These are phyloP conservation scores for Hygrophorus russula DNA, from an alignment of 768 basidiomycete genomes.

Conservation along the genomic window DNA sequence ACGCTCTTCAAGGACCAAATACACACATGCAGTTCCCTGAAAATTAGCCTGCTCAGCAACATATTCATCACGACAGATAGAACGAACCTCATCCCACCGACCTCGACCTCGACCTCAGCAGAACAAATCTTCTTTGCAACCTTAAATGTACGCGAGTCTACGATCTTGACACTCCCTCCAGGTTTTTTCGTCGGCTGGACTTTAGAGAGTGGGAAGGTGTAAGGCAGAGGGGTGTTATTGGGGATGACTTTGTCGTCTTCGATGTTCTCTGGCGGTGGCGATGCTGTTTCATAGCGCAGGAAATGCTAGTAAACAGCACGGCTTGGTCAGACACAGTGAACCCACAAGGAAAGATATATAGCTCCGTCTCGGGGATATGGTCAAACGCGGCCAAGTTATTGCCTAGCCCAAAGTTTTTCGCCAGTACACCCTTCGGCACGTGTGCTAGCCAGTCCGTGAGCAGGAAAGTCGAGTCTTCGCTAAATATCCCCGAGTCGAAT, in stretches of 20 bases:
- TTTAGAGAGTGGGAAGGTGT: constrained; percentile 42
- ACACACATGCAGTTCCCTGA: constrained; percentile 15
- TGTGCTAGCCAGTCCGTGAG: constrained; percentile 63
- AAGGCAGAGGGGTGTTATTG: constrained; percentile 40
- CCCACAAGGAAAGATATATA: constrained; percentile 39
- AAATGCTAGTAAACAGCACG: neutral
- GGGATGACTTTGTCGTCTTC: constrained; percentile 34
- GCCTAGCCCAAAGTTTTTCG: constrained; percentile 43
- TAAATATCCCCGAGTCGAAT: constrained; percentile 32
- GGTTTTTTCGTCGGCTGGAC: constrained; percentile 27
- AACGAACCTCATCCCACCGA: constrained; percentile 45
- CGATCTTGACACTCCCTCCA: constrained; percentile 50
- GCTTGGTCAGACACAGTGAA: neutral
- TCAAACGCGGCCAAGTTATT: constrained; percentile 33
- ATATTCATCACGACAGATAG: neutral
- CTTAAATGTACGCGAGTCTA: constrained; percentile 44
- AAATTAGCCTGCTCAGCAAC: constrained; percentile 40
- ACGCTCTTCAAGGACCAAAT: neutral
- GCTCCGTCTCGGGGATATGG: constrained; percentile 38
- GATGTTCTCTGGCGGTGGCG: constrained; percentile 30
- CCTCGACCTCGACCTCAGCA: constrained; percentile 47
- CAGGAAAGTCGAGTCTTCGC: constrained; percentile 48
- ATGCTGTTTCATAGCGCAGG: constrained; percentile 14
- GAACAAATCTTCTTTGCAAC: constrained; percentile 42
- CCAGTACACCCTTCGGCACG: constrained; percentile 41